Evolutionary conservation across 331 rosid genomes (phyloP), one percentile per base, ranked within the genome.

Genomic region (Acacia pycnantha): DNA sequence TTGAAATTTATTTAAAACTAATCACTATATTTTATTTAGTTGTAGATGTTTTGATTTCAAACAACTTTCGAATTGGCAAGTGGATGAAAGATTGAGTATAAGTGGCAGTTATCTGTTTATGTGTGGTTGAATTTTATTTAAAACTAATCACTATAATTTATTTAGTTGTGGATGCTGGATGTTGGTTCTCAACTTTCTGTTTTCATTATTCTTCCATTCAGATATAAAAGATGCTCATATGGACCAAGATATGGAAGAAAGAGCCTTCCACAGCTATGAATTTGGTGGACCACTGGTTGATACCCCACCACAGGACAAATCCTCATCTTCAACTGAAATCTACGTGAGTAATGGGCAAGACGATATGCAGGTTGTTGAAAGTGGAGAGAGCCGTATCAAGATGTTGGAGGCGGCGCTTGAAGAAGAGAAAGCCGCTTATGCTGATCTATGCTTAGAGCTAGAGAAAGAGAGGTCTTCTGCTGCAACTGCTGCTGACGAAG

Each of bases 381-480:
- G 88, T 82, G 86, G 84, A 83, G 67, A 16, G 40, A 78, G 81
- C 46, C 51, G 21, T 16, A 44, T 88, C 62, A 73, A 77, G 77
- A 66, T 74, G 77, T 84, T 89, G 91, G 87, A 90, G 85, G 72
- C 70, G 64, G 92, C 85, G 12, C 85, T 88, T 14, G 84, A 79
- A 75, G 86, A 88, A 84, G 97, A 84, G 81, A 88, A 15, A 78
- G 83, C 85, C 21, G 88, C 89, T 54, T 81, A 69, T 37, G 87
- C 86, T 47, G 81, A 85, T 77, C 94, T 92, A 50, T 86, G 61
- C 87, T 37, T 86, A 64, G 94, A 92, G 82, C 90, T 92, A 74
- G 94, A 92, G 84, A 81, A 92, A 89, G 97, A 90, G 90, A 87
- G 91, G 84, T 89, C 88, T 61, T 91, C 94, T n/a, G 86, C 97